phyloP scores from a whole-genome alignment of 495 filamentous ascomycete species.

The Penicillium malachiteum region DNA sequence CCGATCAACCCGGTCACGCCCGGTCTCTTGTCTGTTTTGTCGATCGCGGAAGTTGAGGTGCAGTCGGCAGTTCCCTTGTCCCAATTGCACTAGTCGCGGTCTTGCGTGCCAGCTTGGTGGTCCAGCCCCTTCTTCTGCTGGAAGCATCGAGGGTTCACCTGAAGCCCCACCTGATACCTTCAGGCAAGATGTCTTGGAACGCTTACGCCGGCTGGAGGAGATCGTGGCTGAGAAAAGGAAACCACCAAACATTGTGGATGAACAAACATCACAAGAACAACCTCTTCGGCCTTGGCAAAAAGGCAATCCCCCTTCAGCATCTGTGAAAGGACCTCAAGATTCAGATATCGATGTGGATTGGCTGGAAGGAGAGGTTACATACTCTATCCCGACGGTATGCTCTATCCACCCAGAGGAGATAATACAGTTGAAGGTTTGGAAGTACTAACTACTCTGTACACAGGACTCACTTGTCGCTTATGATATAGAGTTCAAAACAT shows the following conservation, averaged over 20 bases:
- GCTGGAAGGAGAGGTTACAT: constrained; percentile 20
- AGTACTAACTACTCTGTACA: neutral
- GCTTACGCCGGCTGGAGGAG: constrained; percentile 24
- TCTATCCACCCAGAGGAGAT: neutral
- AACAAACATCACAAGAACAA: constrained; percentile 4
- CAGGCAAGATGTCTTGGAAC: constrained; percentile 18
- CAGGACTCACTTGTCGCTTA: constrained; percentile 1
- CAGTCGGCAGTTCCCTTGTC: constrained; percentile 40
- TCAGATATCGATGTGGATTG: constrained; percentile 11
- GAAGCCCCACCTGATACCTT: neutral
- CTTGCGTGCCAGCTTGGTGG: constrained; percentile 31
- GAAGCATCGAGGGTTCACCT: neutral
- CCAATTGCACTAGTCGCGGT: constrained; percentile 39
- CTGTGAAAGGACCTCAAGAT: neutral
- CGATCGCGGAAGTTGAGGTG: constrained; percentile 49
- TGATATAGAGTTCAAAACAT: constrained; percentile 17
- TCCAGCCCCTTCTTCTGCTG: neutral
- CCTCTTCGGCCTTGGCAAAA: constrained; percentile 1
- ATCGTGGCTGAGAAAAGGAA: constrained; percentile 17
- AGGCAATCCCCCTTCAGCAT: neutral
- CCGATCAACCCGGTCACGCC: constrained; percentile 21
- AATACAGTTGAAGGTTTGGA: neutral
- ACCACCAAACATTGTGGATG: neutral
- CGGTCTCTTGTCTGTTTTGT: constrained; percentile 42
- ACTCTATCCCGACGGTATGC: constrained; percentile 12